Base-by-base conservation (phyloP, 306 rosid species). In the Vigna angularis region DNA sequence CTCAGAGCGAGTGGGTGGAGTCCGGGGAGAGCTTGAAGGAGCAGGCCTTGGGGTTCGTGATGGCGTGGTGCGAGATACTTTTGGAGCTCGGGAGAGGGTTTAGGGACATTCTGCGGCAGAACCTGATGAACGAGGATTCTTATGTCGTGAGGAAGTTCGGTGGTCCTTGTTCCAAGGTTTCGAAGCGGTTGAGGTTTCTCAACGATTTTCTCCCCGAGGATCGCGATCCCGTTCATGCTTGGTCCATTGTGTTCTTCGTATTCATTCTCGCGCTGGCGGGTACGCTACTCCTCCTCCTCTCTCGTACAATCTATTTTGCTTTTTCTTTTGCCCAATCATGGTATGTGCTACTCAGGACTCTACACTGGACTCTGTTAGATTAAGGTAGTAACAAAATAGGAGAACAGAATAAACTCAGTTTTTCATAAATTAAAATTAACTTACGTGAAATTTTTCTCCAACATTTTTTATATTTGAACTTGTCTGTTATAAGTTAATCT, bases 181-280 rank as follows among this genome's bases (percentile, higher is more conserved):
- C 89, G 7, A 89, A 81, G 30, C 87, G 95, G 67, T 84, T 95
- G 84, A 85, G 90, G 1, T 95, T 82, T 83, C 63, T 95, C 81
- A 89, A 95, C 48, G 97, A 92, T 61, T 89, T 80, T 61, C 85
- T 93, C 88, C 99, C 99, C 9, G 99, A 95, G 82, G 98, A 95
- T 91, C 98, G 98, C 36, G 96, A 95, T 83, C 99, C 99, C 24
- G 70, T 87, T 80, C 93, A 88, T 34, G 91, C 99, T 10, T 95
- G 99, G 98, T 85, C 91, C 14, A 87, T 95, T 61, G 87, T 95
- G 4, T 71, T 95, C 82, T 83, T 83, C 80, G 97, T 95, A 51
- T 89, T 84, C 71, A 26, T 95, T 82, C 88, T 95, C 58, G 93
- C 99, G 0, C 83, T 95, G 5, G 86, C 90, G 1, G 50, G 50